Base-by-base conservation (phyloP, 73 alveolate genomes). In the Tetrahymena thermophila region DNA sequence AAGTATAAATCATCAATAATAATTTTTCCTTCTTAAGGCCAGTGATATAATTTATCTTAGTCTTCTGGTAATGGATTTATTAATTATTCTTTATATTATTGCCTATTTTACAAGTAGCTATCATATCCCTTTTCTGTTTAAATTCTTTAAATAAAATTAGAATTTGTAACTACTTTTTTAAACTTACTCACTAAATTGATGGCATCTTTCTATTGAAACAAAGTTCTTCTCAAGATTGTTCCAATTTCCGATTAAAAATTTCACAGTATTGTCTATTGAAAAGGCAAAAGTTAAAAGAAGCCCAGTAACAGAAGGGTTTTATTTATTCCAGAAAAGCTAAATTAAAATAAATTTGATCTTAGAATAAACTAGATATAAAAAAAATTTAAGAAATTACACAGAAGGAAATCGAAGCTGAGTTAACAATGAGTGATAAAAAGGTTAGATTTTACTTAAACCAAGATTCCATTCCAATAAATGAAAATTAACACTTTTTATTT, bases 11-110 rank as follows among this genome's bases (percentile, higher is more conserved):
- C 96, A 11, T 94, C 96, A 93, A 98, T 97, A 55, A 97, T 94
- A 19, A 98, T 95, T 19, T 71, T 85, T 3, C 98, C 98, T 19
- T 84, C 34, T 31, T 95, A 84, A 23, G 99, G 99, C 99, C 99
- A 98, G 44, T 97, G 89, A 19, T 94, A 95, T 85, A 85, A 94
- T 34, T 40, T 40, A 44, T 35, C 94, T 38, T 96, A 93, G 13
- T 94, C 84, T 44, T 43, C 85, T 21, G 50, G 50, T 21, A 93
- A 38, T 84, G 42, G 94, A 17, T 93, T 94, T 34, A 71, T 37
- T 84, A 93, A 93, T 43, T 95, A 28, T 83, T 19, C 31, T 58
- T 31, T 35, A 94, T 95, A 93, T 43, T 93, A 34, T n/a, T 43
- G 55, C 42, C 94, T 50, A 34, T 96, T 56, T 23, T 83, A 94